Percentiles rank a stretch among this genome's conserved stretches.
These are phyloP conservation scores for Prosopis cineraria DNA, from an alignment of 306 rosid species.

Conservation along the genomic window DNA sequence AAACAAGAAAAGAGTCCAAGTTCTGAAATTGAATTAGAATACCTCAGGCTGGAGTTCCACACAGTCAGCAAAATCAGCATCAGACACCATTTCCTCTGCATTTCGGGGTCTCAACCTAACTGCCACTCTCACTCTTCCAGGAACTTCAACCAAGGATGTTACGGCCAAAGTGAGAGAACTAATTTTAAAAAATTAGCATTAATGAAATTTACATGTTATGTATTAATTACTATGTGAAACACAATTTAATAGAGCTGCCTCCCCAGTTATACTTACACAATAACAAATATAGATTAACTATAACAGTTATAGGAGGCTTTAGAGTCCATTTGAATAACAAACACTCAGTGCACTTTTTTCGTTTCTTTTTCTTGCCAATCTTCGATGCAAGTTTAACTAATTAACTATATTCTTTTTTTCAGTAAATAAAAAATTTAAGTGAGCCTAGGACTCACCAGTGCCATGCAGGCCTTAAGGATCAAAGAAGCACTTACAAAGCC, in stretches of 20 bases:
- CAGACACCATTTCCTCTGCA: constrained; percentile 73
- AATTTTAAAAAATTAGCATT: constrained; percentile 15
- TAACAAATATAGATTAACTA: neutral
- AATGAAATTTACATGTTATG: neutral
- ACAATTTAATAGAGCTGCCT: neutral
- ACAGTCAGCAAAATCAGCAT: constrained; percentile 97
- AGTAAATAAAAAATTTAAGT: neutral
- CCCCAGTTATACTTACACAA: neutral
- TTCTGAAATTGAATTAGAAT: constrained; percentile 20
- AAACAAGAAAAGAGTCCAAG: neutral
- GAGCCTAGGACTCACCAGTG: neutral
- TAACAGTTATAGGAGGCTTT: neutral
- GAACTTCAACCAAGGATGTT: constrained; percentile 57
- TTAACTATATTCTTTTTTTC: neutral
- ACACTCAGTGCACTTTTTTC: neutral
- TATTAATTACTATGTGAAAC: neutral
- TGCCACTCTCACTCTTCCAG: constrained; percentile 97
- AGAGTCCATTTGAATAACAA: neutral
- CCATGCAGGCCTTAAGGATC: neutral
- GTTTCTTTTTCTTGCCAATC: neutral
- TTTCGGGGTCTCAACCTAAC: constrained; percentile 88
- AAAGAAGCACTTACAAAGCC: no score
- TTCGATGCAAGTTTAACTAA: neutral
- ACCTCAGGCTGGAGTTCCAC: constrained; percentile 98
- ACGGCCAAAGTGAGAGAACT: constrained; percentile 30